Evolutionary conservation across 345 rosid genomes (phyloP).

Genomic region (Leavenworthia alabamica): DNA sequence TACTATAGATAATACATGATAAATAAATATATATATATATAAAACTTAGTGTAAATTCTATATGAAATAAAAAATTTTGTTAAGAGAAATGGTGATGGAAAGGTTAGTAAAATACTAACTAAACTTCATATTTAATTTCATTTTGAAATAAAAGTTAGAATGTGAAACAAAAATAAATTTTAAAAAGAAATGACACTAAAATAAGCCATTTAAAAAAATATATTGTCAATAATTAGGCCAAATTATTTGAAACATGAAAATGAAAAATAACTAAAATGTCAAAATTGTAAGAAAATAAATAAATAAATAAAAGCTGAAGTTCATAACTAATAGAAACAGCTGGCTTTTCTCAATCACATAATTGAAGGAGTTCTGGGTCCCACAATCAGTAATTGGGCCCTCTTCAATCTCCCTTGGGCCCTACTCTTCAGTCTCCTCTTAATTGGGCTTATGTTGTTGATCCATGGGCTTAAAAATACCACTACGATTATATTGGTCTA

Average conservation of each 20-base stretch:
- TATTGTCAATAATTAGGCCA: background rate
- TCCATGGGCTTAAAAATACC: background rate
- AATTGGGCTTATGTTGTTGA: constrained; percentile 1
- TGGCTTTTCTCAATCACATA: constrained; percentile 8
- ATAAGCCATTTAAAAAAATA: background rate
- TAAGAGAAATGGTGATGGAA: background rate
- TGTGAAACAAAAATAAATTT: background rate
- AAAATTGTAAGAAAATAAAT: background rate
- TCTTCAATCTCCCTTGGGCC: too few species aligned
- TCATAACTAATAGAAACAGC: constrained; percentile 11
- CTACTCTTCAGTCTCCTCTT: background rate
- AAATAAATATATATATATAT: too few species aligned
- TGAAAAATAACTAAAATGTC: constrained; percentile 2
- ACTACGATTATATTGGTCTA: background rate
- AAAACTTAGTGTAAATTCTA: too few species aligned
- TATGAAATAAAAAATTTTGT: background rate
- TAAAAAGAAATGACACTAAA: background rate
- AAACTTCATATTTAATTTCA: background rate
- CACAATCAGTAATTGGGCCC: constrained; percentile 10
- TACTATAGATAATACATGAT: background rate
- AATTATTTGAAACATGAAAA: constrained; percentile 3
- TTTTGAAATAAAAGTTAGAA: background rate
- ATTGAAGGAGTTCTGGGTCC: constrained; percentile 14
- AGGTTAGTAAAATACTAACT: background rate
- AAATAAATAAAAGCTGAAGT: background rate